Evolutionary conservation across 2,329 filamentous ascomycete genomes (phyloP).

Genomic region (Fusarium penzigii): DNA sequence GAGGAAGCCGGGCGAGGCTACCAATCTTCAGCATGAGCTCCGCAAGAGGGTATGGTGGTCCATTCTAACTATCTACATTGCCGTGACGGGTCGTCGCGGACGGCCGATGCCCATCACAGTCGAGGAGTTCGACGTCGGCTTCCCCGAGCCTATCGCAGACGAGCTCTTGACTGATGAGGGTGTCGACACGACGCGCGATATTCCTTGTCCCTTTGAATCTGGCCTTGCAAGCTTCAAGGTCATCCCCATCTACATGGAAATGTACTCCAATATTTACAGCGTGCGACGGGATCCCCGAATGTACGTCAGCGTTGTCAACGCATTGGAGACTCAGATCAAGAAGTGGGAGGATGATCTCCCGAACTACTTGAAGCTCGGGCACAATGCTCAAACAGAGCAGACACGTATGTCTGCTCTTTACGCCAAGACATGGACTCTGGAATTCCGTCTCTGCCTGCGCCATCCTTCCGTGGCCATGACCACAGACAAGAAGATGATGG

Average conservation of each 20-base stretch:
- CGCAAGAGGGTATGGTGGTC: conserved; percentile 79
- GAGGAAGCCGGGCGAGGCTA: conserved; percentile 48
- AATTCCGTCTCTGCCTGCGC: conserved; percentile 60
- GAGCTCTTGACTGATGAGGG: conserved; percentile 67
- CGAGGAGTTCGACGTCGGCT: conserved; percentile 77
- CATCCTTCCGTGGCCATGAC: conserved; percentile 63
- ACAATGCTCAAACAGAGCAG: conserved; percentile 40
- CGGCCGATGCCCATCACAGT: conserved; percentile 73
- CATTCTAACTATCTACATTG: conserved; percentile 65
- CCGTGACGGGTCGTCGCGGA: conserved; percentile 74
- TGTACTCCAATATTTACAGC: conserved; percentile 77
- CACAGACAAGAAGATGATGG: conserved; percentile 54
- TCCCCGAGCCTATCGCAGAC: conserved; percentile 72
- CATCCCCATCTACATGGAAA: conserved; percentile 67
- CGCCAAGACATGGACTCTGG: conserved; percentile 53
- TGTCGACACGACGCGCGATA: conserved; percentile 53
- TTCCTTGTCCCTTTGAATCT: conserved; percentile 67
- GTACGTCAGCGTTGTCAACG: conserved; percentile 64
- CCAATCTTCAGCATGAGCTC: conserved; percentile 69
- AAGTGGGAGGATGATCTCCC: conserved; percentile 67
- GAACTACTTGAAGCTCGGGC: conserved; percentile 53
- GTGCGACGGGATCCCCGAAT: conserved; percentile 61
- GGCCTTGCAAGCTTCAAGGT: conserved; percentile 68
- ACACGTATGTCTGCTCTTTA: conserved; percentile 56
- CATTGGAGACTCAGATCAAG: conserved; percentile 64